phyloP scores from a whole-genome alignment of 2,329 filamentous ascomycete genomes.

The Beauveria bassiana region DNA sequence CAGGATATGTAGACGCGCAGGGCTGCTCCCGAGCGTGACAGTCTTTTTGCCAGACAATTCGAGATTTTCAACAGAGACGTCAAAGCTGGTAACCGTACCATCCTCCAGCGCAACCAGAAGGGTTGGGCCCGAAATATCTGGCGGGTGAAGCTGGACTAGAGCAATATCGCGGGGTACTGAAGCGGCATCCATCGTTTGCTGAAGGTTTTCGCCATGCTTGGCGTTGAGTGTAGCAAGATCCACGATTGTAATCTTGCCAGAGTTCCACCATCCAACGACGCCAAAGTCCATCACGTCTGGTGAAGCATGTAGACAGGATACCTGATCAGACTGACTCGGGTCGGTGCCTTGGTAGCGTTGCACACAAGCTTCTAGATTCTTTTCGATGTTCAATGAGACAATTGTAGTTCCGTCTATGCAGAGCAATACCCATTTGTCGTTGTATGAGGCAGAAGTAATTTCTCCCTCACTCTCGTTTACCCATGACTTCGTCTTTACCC shows the following conservation, averaged over 20 bases:
- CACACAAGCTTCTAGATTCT: conserved; percentile 48
- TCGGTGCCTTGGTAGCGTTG: conserved; percentile 57
- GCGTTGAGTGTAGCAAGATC: conserved; percentile 58
- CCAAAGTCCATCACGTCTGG: conserved; percentile 56
- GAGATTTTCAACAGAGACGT: conserved; percentile 54
- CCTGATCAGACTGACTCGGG: conserved; percentile 49
- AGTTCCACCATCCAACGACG: conserved; percentile 81
- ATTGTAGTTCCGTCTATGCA: conserved; percentile 69
- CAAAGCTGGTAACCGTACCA: conserved; percentile 80
- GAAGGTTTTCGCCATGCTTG: conserved; percentile 56
- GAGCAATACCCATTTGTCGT: conserved; percentile 60
- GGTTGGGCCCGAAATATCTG: conserved; percentile 52
- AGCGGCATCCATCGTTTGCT: conserved; percentile 54
- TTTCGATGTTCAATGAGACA: conserved; percentile 56
- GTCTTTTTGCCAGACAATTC: conserved; percentile 67
- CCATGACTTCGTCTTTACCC: conserved; percentile 54
- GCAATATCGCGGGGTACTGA: conserved; percentile 78
- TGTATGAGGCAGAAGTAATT: conserved; percentile 75
- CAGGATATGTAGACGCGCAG: conserved; percentile 72
- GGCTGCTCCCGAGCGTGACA: conserved; percentile 76
- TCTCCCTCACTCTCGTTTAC: conserved; percentile 36
- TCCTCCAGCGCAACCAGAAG: conserved; percentile 89
- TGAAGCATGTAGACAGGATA: conserved; percentile 77
- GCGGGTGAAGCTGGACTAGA: conserved; percentile 68
- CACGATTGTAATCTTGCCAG: conserved; percentile 70